A percentile compares a stretch with the other conserved stretches of the same genome.
These are phyloP conservation scores for Blastobotrys peoriensis DNA, from an alignment of 805 yeast species.

Conservation along the genomic window DNA sequence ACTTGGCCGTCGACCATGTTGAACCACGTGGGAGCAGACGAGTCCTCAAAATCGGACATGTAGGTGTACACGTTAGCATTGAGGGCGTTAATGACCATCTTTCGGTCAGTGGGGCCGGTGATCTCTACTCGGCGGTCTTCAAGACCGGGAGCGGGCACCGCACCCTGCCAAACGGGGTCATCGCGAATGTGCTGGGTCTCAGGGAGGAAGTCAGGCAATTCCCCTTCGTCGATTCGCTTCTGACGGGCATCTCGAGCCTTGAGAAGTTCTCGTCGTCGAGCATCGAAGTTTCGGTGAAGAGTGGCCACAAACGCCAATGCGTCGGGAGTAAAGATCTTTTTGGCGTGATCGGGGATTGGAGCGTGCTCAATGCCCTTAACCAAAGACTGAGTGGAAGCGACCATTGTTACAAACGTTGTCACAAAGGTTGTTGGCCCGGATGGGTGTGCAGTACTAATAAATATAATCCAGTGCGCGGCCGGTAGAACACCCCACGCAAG, in stretches of 20 bases:
- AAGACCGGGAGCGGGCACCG: conserved; percentile 61
- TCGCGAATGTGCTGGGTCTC: conserved; percentile 58
- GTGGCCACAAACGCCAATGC: conserved; percentile 63
- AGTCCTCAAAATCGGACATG: conserved; percentile 74
- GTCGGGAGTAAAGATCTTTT: conserved; percentile 53
- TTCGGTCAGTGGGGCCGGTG: conserved; percentile 71
- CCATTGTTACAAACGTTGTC: conserved; percentile 12
- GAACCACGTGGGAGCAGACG: conserved; percentile 65
- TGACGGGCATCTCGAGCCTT: conserved; percentile 52
- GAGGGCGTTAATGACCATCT: conserved; percentile 69
- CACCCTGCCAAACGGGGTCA: conserved; percentile 66
- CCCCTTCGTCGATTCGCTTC: conserved; percentile 51
- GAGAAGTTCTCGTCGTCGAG: conserved; percentile 49
- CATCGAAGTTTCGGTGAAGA: conserved; percentile 58
- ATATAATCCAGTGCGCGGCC: too few species aligned
- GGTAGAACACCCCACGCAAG: too few species aligned
- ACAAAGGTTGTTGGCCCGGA: too few species aligned
- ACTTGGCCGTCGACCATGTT: conserved; percentile 65
- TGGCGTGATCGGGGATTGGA: conserved; percentile 41
- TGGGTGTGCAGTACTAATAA: too few species aligned
- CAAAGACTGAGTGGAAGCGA: conserved; percentile 14
- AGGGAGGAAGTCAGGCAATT: conserved; percentile 62
- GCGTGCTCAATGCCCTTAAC: conserved; percentile 51
- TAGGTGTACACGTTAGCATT: conserved; percentile 65
- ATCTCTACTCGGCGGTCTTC: conserved; percentile 69